Evolutionary conservation across 1,139 yeast species (phyloP).

Genomic region (Kazachstania sp.): DNA sequence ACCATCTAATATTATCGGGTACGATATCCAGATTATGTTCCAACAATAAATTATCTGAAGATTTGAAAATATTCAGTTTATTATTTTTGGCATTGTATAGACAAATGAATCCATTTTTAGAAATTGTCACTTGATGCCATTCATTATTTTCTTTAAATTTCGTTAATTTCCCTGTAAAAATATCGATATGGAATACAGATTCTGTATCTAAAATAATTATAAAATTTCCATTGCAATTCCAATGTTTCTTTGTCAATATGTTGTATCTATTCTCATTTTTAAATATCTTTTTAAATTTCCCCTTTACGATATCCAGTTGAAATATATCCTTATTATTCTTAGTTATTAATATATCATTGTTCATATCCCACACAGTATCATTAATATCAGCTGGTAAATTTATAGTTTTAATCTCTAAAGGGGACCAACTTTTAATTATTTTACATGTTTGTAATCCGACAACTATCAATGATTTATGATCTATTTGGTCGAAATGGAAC

Average conservation of each 20-base stretch:
- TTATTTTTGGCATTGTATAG: conserved; percentile 40
- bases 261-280: conserved; percentile 18
- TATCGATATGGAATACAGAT: conserved; percentile 14
- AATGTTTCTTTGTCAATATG: conserved; percentile 26
- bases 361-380: conserved; percentile 27
- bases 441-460: conserved; percentile 49
- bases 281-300: conserved; percentile 12
- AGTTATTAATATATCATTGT: conserved; percentile 15
- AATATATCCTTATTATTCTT: conserved; percentile 20
- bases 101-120: conserved; percentile 59
- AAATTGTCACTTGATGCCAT: conserved; percentile 42
- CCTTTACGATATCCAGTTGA: conserved; percentile 6
- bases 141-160: conserved; percentile 41
- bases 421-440: conserved; percentile 37
- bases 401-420: conserved; percentile 61
- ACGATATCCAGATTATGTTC: conserved; percentile 37
- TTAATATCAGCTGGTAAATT: conserved; percentile 40
- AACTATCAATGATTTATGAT: conserved; percentile 44
- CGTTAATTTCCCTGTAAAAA: conserved; percentile 7
- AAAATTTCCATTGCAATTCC: conserved; percentile 19
- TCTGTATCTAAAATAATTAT: conserved; percentile 22
- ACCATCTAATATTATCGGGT: conserved; percentile 58
- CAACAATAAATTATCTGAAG: conserved; percentile 42
- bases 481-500: conserved; percentile 41
- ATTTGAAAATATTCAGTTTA: conserved; percentile 46